Base-by-base conservation (phyloP, 2,329 filamentous ascomycete species). In the Neonectria sp. region DNA sequence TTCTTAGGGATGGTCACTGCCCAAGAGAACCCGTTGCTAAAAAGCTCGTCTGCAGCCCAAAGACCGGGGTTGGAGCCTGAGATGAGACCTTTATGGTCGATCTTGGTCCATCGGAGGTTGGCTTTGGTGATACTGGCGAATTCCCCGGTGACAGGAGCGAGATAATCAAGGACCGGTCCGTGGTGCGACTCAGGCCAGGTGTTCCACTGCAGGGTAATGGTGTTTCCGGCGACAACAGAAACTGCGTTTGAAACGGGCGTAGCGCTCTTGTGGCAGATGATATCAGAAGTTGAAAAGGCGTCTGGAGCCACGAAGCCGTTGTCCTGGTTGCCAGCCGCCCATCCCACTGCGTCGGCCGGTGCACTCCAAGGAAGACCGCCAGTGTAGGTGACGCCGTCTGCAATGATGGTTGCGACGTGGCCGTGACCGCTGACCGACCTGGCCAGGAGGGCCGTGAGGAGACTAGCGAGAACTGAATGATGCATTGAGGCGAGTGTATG, bases 151-250 rank as follows among this genome's bases (percentile, higher is more conserved):
- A 84, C 82, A 70, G 84, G 83, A 65, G 89, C 89, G 43, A 91
- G 80, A 81, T 91, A 91, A 76, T 86, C 86, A 71, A 90, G 84
- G 71, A 91, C 84, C 21, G 89, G 89, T 2, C 89, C 89, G 70
- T 90, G 84, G 81, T 93, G 86, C 61, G 84, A 86, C 11, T 86
- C 82, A n/a, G 91, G 90, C 91, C 91, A 93, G 17, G 82, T 82
- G 65, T 84, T 88, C 91, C 91, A 93, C 73, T 88, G 84, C 40
- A 93, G 79, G 65, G 86, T 82, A 71, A 93, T 77, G 9, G 82
- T 83, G 69, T 83, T 82, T 68, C 91, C 91, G 15, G 90, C 91
- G n/a, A 84, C 82, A 43, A 92, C 86, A 3, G 74, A 73, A 37
- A 82, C 80, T 21, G 80, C 80, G 61, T 80, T 78, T 45, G 77